Base-by-base conservation (phyloP, 257 asterid species). In the Echium plantagineum region DNA sequence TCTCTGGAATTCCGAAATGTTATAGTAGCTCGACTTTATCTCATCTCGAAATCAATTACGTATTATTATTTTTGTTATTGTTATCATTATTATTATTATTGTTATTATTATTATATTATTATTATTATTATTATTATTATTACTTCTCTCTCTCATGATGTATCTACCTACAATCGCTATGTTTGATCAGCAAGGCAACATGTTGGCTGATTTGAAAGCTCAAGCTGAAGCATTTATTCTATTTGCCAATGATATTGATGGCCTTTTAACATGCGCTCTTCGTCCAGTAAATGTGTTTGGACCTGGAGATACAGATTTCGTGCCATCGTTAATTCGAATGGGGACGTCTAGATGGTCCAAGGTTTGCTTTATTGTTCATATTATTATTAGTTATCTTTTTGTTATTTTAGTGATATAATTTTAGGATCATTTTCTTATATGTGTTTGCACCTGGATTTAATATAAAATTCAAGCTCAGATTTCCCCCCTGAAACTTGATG, bases 141-240 rank as follows among this genome's bases (percentile, higher is more conserved):
- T 56, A 24, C 21, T 18, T 10, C 56, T 28, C 32, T 28, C 52
- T 32, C 67, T 32, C 57, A 57, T 53, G 57, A 55, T 66, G 35
- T 28, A 48, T 48, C 51, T 47, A 62, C 57, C 55, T 58, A 57
- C 48, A 55, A 55, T 24, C 53, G 69, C 52, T 12, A 64, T 69
- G 69, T 73, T 6, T 65, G 32, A 61, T 67, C 86, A 89, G 97
- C 76, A 74, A 47, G 77, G 80, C 81, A 84, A 75, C 85, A 68
- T 77, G 80, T 69, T 82, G 74, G 71, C 89, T 68, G 97, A 89
- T 69, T 84, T 89, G 38, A 82, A 84, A 77, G 80, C 94, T 58
- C 97, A 89, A 77, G 94, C 93, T 20, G 97, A 89, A 81, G 94
- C 91, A 21, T 82, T 89, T 59, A 69, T 89, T 72, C 81, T 86